Percentiles rank a stretch among this genome's conserved stretches.
phyloP scores from a whole-genome alignment of 2,329 filamentous ascomycete species.

The Fusarium equiseti region DNA sequence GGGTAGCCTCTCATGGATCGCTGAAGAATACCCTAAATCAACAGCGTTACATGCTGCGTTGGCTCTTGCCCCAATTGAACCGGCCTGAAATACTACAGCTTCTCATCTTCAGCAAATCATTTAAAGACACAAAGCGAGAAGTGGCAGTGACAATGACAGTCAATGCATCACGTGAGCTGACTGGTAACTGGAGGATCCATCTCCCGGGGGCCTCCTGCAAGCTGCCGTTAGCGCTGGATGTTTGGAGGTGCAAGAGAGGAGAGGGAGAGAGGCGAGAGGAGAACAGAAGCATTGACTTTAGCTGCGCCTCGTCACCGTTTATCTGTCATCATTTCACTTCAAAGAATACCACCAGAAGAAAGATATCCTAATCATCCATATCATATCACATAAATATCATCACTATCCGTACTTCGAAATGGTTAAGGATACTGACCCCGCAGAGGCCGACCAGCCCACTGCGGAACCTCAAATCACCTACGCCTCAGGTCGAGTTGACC shows the following conservation, averaged over 20 bases:
- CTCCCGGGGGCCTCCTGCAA: slow-evolving; percentile 22
- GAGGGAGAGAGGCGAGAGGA: slow-evolving; percentile 16
- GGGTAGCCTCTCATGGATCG: background rate
- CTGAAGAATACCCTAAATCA: slow-evolving; percentile 19
- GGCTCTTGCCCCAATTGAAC: background rate
- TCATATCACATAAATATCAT: background rate
- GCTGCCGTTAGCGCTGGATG: slow-evolving; percentile 37
- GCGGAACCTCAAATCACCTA: slow-evolving; percentile 48
- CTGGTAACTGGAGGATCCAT: slow-evolving; percentile 27
- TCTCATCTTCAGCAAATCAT: slow-evolving; percentile 27
- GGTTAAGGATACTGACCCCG: slow-evolving; percentile 33
- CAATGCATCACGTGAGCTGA: slow-evolving; percentile 34
- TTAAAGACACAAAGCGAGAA: slow-evolving; percentile 27
- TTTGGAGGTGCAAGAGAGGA: slow-evolving; percentile 15
- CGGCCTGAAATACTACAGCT: slow-evolving; percentile 16
- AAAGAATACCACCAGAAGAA: background rate
- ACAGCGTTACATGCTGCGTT: slow-evolving; percentile 25
- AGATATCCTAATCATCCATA: background rate
- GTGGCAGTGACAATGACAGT: background rate
- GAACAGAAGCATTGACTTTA: slow-evolving; percentile 1
- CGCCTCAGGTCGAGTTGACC: slow-evolving; percentile 43
- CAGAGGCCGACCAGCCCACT: slow-evolving; percentile 36
- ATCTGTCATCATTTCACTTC: slow-evolving; percentile 35
- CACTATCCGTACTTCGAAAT: slow-evolving; percentile 13
- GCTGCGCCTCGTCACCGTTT: slow-evolving; percentile 37